Conservation (phyloP, 225 moss, liverwort and hornwort species). For the Physcomitrium patens region DNA sequence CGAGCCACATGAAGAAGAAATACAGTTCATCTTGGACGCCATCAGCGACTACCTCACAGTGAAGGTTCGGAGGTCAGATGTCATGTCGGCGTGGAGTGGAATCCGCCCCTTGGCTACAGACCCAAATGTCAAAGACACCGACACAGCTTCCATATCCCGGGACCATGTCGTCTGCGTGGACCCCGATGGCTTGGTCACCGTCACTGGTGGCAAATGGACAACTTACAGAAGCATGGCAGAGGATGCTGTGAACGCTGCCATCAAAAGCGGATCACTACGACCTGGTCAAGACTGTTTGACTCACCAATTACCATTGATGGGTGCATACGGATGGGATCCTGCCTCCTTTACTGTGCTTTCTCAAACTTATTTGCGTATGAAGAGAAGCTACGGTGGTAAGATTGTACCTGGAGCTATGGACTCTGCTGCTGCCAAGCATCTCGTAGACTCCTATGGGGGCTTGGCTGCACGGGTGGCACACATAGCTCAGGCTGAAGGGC, state of each 20-base stretch:
- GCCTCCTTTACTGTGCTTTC: conserved; percentile 87
- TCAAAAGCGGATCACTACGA: conserved; percentile 58
- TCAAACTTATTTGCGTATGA: conserved; percentile 92
- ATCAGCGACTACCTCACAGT: conserved; percentile 96
- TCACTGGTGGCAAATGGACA: conserved; percentile 99
- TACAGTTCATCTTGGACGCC: conserved; percentile 95
- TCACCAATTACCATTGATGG: conserved; percentile 73
- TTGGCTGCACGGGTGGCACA: conserved; percentile 88
- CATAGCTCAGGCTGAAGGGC: conserved; percentile 82
- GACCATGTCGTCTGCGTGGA: conserved; percentile 92
- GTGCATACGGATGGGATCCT: conserved; percentile 88
- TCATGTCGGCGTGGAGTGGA: conserved; percentile 98
- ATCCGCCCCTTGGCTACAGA: conserved; percentile 94
- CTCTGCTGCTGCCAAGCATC: conserved; percentile 89
- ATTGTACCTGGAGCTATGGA: conserved; percentile 95
- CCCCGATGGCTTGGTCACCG: conserved; percentile 79
- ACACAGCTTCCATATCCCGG: conserved; percentile 95
- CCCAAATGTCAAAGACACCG: conserved; percentile 78
- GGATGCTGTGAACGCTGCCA: conserved; percentile 86
- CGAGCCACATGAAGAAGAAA: conserved; percentile 92
- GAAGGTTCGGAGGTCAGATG: conserved; percentile 94
- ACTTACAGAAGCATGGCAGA: conserved; percentile 98
- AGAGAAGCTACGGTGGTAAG: conserved; percentile 88
- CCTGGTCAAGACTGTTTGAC: conserved; percentile 73
- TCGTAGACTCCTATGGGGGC: conserved; percentile 91